Conservation (phyloP, 1,284 basidiomycete genomes). For the Rhizoctonia solani region DNA sequence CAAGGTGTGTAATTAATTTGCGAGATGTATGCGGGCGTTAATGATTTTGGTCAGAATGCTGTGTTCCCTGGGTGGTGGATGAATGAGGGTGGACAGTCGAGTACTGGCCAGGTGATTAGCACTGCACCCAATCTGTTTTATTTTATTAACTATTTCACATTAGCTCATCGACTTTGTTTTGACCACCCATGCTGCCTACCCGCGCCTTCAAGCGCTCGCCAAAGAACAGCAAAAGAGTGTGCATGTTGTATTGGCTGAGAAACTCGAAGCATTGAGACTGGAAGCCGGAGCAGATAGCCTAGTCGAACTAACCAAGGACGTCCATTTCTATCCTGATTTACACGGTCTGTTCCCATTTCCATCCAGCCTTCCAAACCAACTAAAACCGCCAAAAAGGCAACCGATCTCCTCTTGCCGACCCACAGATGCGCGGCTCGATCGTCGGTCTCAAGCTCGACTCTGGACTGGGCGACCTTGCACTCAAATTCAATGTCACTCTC, state of each 20-base stretch:
- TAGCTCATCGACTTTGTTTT: conserved; percentile 94
- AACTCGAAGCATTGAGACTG: conserved; percentile 68
- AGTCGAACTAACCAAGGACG: conserved; percentile 85
- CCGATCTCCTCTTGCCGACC: conserved; percentile 93
- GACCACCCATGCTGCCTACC: conserved; percentile 86
- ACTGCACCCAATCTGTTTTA: conserved; percentile 9
- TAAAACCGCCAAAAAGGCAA: conserved; percentile 64
- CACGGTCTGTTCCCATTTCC: conserved; percentile 57
- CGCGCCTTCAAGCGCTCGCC: conserved; percentile 61
- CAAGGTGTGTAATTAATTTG: conserved; percentile 54
- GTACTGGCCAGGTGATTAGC: conserved; percentile 81
- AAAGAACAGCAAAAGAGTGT: conserved; percentile 49
- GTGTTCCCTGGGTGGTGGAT: conserved; percentile 97
- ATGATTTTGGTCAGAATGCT: conserved; percentile 57
- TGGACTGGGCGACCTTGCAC: conserved; percentile 79
- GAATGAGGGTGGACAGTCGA: conserved; percentile 99
- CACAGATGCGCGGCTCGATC: conserved; percentile 90
- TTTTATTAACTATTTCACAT: neutral
- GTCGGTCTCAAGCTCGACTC: conserved; percentile 84
- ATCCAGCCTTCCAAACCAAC: conserved; percentile 5
- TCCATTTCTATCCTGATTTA: conserved; percentile 95
- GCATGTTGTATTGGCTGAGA: conserved; percentile 69
- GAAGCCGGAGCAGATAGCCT: conserved; percentile 64
- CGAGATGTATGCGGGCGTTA: neutral
- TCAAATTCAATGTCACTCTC: conserved; percentile 88